Base-by-base conservation (phyloP, 1,284 basidiomycete species). In the Boletus semigastroideus region DNA sequence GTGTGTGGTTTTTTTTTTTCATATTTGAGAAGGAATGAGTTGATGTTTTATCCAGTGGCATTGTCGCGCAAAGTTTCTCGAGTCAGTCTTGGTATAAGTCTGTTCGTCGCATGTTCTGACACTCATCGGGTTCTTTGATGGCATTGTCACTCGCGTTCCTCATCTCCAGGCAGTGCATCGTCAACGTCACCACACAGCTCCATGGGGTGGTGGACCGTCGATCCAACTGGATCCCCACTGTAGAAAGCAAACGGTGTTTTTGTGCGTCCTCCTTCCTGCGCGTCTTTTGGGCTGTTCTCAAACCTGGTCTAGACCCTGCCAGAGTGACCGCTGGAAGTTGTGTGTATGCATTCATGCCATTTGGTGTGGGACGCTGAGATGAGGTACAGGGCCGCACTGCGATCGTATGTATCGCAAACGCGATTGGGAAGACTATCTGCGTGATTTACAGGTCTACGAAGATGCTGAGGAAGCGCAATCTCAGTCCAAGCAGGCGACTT, bases 241-340 rank as follows among this genome's bases (percentile, higher is more conserved):
- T 63, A 0, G 65, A 67, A 42, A 67, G 55, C 31, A 34, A 13
- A 5, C 14, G 14, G 8, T 64, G 65, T 49, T 57, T 66, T 19
- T 20, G 65, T 66, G 42, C 44, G 59, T 54, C 25, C 4, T 37
- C 40, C 12, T 22, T 11, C 14, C 5, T 8, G 4, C 39, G 20
- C 27, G 10, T 33, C 16, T 16, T 22, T 14, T 19, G 2, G 12
- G n/a, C 33, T 37, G 5, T 25, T 41, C 31, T 40, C 31, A 37
- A n/a, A 36, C 11, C n/a, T 37, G 20, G 10, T 20, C 10, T 27
- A 66, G 54, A 37, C 19, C 28, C 33, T 22, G 20, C 46, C n/a
- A 10, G 22, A 28, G 0, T 2, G 4, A 3, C 0, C 5, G 4
- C 20, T 14, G 5, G 3, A 5, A 9, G 9, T 3, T 61, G 60